These are phyloP conservation scores for Wickerhamomyces xylosicus DNA, from an alignment of 805 yeast species.

Conservation along the genomic window DNA sequence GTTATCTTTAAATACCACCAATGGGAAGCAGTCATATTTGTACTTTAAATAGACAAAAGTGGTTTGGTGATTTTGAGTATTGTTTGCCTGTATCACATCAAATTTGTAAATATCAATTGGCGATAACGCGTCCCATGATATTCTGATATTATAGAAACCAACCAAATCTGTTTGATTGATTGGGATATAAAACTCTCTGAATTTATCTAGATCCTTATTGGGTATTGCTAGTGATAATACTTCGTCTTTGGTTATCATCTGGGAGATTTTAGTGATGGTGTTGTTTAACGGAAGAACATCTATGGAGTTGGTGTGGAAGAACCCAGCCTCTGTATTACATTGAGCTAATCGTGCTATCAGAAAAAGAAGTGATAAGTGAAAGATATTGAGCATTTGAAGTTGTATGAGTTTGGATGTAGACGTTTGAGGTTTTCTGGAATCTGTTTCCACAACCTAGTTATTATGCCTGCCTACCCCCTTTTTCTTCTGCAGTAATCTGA, in stretches of 20 bases:
- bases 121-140: constrained; percentile 7
- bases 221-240: not conserved
- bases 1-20: not conserved
- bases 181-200: not conserved
- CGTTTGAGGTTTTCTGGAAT: too few relatives aligned
- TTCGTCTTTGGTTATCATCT: not conserved
- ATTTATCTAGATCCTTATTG: not conserved
- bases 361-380: too few relatives aligned
- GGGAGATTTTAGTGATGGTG: not conserved
- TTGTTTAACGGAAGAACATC: not conserved
- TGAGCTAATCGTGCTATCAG: not conserved
- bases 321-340: not conserved
- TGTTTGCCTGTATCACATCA: not conserved
- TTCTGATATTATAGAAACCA: constrained; percentile 2
- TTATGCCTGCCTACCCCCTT: too few relatives aligned
- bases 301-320: not conserved
- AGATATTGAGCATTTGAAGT: too few relatives aligned
- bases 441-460: too few relatives aligned
- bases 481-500: too few relatives aligned
- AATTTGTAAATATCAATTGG: not conserved
- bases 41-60: too few relatives aligned
- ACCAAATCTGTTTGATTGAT: not conserved
- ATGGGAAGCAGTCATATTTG: not conserved
- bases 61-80: too few relatives aligned
- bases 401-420: too few relatives aligned